A percentile compares a stretch with the other conserved stretches of the same genome.
These are phyloP conservation scores for Chrysopogon serrulatus DNA, from an alignment of 176 grass and related monocot genomes.

Conservation along the genomic window DNA sequence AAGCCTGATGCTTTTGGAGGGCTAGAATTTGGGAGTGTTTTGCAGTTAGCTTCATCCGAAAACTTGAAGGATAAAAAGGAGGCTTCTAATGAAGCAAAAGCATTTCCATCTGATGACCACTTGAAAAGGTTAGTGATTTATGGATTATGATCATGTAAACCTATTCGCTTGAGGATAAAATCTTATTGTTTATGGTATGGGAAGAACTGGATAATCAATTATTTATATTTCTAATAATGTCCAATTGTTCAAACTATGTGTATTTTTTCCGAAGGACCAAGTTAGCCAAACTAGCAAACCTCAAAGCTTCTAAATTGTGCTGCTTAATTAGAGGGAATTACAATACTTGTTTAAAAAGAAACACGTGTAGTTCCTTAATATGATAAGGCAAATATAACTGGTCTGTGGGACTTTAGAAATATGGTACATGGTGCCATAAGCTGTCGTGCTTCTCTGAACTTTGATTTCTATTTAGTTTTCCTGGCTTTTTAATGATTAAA, in stretches of 20 bases:
- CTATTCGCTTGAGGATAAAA: background rate
- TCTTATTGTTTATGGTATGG: constrained; percentile 8
- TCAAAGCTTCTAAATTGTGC: background rate
- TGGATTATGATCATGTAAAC: background rate
- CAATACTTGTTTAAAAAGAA: background rate
- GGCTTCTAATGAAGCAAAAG: constrained; percentile 21
- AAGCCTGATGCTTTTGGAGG: constrained; percentile 9
- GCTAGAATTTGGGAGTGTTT: constrained; percentile 12
- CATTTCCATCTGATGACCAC: constrained; percentile 18
- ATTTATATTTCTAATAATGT: background rate
- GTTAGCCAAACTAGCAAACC: background rate
- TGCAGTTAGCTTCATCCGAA: constrained; percentile 10
- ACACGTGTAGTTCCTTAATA: background rate
- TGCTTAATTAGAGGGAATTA: background rate
- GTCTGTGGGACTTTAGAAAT: background rate
- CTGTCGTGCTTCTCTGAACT: background rate
- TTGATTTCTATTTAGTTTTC: background rate
- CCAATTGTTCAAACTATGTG: background rate
- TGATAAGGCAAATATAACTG: background rate
- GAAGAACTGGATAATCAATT: background rate
- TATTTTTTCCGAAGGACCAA: background rate
- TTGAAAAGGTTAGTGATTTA: constrained; percentile 38
- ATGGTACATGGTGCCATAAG: background rate
- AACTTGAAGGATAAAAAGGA: constrained; percentile 26
- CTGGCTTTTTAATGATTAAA: background rate